Evolutionary conservation across 352 stramenopile genomes (phyloP).

Genomic region (Pythium chondricola): DNA sequence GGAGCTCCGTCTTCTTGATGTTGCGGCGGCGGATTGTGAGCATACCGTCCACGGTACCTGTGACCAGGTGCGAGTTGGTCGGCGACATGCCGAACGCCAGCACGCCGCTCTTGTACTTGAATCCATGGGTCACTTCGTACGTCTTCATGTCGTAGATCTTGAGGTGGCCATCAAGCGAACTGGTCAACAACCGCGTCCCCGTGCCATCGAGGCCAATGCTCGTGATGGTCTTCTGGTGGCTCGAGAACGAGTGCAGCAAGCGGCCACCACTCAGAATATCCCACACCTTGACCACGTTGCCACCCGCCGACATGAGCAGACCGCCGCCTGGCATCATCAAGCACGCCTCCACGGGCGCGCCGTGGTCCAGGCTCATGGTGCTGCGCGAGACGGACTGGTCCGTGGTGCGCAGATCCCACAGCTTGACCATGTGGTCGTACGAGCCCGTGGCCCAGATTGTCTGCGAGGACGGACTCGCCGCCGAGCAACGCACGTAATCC

Average conservation of each 20-base stretch:
- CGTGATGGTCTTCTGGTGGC: conserved; percentile 94
- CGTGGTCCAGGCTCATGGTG: conserved; percentile 74
- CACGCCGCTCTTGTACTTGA: conserved; percentile 84
- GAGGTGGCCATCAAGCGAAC: conserved; percentile 88
- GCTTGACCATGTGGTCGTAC: conserved; percentile 91
- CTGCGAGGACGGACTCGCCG: conserved; percentile 59
- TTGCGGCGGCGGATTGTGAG: conserved; percentile 80
- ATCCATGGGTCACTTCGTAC: conserved; percentile 86
- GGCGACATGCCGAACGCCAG: conserved; percentile 78
- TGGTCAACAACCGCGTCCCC: conserved; percentile 82
- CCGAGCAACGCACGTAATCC: conserved; percentile 85
- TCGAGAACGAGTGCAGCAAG: conserved; percentile 86
- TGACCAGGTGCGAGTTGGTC: conserved; percentile 79
- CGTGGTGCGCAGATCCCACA: conserved; percentile 89
- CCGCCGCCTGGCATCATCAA: conserved; percentile 83
- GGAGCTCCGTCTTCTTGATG: conserved; percentile 59
- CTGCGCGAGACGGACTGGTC: conserved; percentile 44
- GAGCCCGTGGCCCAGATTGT: conserved; percentile 85
- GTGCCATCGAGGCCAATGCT: conserved; percentile 84
- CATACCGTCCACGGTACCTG: conserved; percentile 66
- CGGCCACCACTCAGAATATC: conserved; percentile 85
- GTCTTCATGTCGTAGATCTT: conserved; percentile 93
- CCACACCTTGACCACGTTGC: conserved; percentile 91
- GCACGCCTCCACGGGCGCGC: conserved; percentile 83
- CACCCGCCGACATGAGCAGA: conserved; percentile 77